Percentiles rank a stretch among this genome's conserved stretches.
Conservation (phyloP, 768 basidiomycete genomes). For the Amylocystis lapponica region DNA sequence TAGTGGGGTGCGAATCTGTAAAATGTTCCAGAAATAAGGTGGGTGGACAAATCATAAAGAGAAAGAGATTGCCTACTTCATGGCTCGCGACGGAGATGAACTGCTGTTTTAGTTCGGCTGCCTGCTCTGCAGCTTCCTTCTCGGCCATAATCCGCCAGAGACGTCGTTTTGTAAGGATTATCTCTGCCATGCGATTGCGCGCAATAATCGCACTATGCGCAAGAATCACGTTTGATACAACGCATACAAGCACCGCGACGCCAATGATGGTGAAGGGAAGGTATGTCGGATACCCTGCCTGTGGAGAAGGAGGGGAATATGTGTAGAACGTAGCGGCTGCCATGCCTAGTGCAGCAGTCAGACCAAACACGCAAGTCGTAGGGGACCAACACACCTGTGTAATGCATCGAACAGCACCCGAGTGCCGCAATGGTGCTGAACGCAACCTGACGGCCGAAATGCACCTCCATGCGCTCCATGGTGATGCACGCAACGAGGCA, state of each 20-base stretch:
- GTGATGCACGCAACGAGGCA: constrained; percentile 20
- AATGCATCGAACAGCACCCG: constrained; percentile 24
- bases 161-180: constrained; percentile 21
- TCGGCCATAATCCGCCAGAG: constrained; percentile 27
- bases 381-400: constrained; percentile 17
- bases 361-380: not conserved
- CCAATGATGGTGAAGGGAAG: constrained; percentile 18
- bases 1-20: constrained; percentile 22
- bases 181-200: constrained; percentile 24
- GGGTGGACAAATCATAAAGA: no score
- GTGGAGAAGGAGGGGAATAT: constrained; percentile 10
- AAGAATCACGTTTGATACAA: constrained; percentile 22
- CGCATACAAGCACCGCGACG: constrained; percentile 19
- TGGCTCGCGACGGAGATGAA: constrained; percentile 26
- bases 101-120: constrained; percentile 25
- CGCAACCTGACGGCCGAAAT: constrained; percentile 20
- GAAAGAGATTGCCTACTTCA: constrained; percentile 13
- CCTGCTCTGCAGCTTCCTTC: constrained; percentile 26
- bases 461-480: constrained; percentile 25
- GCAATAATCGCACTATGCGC: constrained; percentile 21
- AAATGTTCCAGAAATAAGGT: no score
- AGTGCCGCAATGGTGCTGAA: constrained; percentile 23
- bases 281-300: constrained; percentile 20
- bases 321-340: constrained; percentile 24
- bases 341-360: constrained; percentile 16